Evolutionary conservation across 352 stramenopile species (phyloP).

Genomic region (Aphanomyces invadans): DNA sequence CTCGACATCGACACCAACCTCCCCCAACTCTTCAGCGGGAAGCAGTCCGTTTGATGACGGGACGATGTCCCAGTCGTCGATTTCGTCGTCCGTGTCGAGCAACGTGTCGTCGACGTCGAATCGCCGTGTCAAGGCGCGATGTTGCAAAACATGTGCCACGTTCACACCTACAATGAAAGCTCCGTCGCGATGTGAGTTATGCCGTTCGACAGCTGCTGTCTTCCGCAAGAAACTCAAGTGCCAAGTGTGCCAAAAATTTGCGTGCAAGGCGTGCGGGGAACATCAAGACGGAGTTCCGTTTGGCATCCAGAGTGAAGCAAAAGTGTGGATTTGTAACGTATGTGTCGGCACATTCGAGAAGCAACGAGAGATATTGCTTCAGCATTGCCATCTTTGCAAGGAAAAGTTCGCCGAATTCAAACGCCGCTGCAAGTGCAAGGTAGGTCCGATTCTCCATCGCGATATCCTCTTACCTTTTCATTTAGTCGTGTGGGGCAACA

Average conservation of each 20-base stretch:
- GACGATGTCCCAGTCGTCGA: not conserved
- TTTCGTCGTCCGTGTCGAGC: constrained; percentile 7
- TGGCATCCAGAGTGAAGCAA: not conserved
- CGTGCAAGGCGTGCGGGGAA: constrained; percentile 10
- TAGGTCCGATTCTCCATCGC: not conserved
- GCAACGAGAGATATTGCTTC: not conserved
- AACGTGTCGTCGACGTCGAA: not conserved
- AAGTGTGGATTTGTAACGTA: constrained; percentile 6
- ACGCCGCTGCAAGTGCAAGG: constrained; percentile 11
- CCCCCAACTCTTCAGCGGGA: not conserved
- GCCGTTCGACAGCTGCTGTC: not conserved
- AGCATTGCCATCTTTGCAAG: constrained; percentile 20
- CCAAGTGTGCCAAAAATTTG: constrained; percentile 20
- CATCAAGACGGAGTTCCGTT: not conserved
- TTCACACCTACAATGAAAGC: constrained; percentile 11
- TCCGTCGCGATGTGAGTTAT: constrained; percentile 11
- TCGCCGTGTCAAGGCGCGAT: constrained; percentile 14
- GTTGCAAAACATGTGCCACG: constrained; percentile 10
- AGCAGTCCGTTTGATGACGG: constrained; percentile 3
- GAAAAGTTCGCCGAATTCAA: constrained; percentile 16
- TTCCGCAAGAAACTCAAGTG: constrained; percentile 22
- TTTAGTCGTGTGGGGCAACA: not conserved
- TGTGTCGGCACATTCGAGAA: not conserved
- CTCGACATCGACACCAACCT: not conserved
- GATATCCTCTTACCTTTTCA: too few species aligned